Evolutionary conservation across 441 rosid species (phyloP).

Genomic region (Adansonia gregorii): DNA sequence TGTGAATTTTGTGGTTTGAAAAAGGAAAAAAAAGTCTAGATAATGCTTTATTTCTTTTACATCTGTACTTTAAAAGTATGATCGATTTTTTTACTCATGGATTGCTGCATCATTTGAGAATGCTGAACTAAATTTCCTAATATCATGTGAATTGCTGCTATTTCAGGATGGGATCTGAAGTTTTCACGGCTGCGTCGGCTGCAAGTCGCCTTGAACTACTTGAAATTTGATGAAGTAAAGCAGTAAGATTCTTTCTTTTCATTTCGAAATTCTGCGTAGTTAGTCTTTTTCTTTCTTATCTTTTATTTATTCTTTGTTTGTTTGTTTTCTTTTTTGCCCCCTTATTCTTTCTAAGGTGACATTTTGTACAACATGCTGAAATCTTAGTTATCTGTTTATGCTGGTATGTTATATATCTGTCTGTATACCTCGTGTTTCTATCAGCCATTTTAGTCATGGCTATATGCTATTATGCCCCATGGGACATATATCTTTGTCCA

Average conservation of each 20-base stretch:
- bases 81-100: not conserved
- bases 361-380: conserved; percentile 10
- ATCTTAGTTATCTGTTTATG: not conserved
- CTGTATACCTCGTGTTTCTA: not conserved
- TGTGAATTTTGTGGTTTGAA: not conserved
- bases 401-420: conserved; percentile 4
- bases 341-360: not conserved
- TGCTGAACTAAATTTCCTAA: conserved; percentile 32
- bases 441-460: not conserved
- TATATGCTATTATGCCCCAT: not conserved
- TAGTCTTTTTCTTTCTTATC: conserved; percentile 9
- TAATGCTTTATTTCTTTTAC: not conserved
- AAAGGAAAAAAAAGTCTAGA: not conserved
- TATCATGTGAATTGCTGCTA: conserved; percentile 34
- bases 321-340: not conserved
- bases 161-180: conserved; percentile 89
- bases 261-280: not conserved
- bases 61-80: conserved; percentile 6
- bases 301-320: not conserved
- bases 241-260: conserved; percentile 59
- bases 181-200: conserved; percentile 76
- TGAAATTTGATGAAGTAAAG: conserved; percentile 85
- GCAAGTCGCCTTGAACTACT: conserved; percentile 81
- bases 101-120: conserved; percentile 6
- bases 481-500: not conserved